Base-by-base conservation (phyloP, 1,139 yeast species). In the Candida anutae region DNA sequence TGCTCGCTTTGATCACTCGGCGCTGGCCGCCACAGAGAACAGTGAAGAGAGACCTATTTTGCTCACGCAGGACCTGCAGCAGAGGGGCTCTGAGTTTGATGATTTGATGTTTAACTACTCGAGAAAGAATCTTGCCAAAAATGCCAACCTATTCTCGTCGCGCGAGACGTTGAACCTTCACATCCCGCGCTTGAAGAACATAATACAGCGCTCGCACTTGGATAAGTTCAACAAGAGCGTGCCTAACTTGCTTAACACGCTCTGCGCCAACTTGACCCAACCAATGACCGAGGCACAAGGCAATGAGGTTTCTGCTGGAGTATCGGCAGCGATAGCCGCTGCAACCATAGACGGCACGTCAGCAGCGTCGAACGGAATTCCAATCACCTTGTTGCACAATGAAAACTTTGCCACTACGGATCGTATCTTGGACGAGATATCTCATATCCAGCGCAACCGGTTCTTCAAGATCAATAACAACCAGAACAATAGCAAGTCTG, bases 81-180 rank as follows among this genome's bases (percentile, higher is more conserved):
- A n/a, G n/a, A n/a, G n/a, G n/a, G n/a, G n/a, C n/a, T 10, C 32
- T 38, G n/a, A 30, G 19, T 17, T 17, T 13, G 20, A 23, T 5
- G 38, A 35, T 15, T 24, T 35, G 8, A 30, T 45, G 20, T 24
- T 31, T 22, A 29, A 36, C 4, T 40, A 41, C 15, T 39, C 47
- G 4, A 34, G 79, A 2, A 40, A 43, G 13, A 83, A 82, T 45
- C 70, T 85, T 62, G 66, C 76, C 43, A 74, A 81, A 43, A 62
- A 82, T 30, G 70, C 83, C 8, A 69, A 82, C n/a, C 58, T 88
- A 35, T 73, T 77, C 32, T 75, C 80, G 16, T 76, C 90, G 4
- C 72, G 95, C 40, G 88, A 83, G 39, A 83, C 96, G 0, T 61
- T 88, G 35, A 73, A 80, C 13, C 53, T 85, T 28, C 70, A 74